These are phyloP conservation scores for Trichosporon ovoides DNA, from an alignment of 1,284 basidiomycete genomes.

Conservation along the genomic window DNA sequence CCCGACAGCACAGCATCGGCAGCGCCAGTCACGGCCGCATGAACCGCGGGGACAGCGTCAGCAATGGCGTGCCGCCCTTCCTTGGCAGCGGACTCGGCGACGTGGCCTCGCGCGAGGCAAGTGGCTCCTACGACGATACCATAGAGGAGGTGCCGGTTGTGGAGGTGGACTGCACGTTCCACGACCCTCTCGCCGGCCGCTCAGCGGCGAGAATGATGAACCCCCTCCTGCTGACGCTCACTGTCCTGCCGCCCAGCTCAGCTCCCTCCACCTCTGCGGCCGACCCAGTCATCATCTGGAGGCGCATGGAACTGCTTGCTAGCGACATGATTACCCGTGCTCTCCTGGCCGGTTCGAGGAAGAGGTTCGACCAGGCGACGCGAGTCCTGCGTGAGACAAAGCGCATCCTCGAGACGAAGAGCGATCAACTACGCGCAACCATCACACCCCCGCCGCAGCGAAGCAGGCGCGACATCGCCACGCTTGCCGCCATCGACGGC, in stretches of 20 bases:
- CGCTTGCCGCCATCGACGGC: conserved; percentile 64
- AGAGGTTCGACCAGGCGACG: conserved; percentile 78
- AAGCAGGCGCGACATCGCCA: conserved; percentile 69
- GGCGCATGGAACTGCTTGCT: conserved; percentile 85
- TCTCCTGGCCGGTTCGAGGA: conserved; percentile 76
- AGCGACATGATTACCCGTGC: conserved; percentile 92
- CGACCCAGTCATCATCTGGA: conserved; percentile 79
- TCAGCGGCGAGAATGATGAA: conserved; percentile 76
- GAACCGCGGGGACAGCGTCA: not conserved
- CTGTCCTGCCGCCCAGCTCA: conserved; percentile 62
- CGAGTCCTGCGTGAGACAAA: conserved; percentile 83
- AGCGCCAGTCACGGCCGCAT: not conserved
- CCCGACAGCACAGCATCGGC: conserved; percentile 6
- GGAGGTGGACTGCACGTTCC: conserved; percentile 87
- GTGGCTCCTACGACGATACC: conserved; percentile 68
- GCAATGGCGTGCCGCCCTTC: not conserved
- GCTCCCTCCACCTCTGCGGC: conserved; percentile 56
- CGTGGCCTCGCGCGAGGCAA: conserved; percentile 2
- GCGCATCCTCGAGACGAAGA: conserved; percentile 74
- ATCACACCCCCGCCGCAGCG: conserved; percentile 41
- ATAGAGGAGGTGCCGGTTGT: conserved; percentile 89
- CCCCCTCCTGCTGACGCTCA: conserved; percentile 82
- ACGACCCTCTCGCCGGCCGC: conserved; percentile 74
- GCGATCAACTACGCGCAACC: conserved; percentile 61
- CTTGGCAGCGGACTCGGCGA: conserved; percentile 2